Base-by-base conservation (phyloP, 495 filamentous ascomycete genomes). In the Talaromyces liani region DNA sequence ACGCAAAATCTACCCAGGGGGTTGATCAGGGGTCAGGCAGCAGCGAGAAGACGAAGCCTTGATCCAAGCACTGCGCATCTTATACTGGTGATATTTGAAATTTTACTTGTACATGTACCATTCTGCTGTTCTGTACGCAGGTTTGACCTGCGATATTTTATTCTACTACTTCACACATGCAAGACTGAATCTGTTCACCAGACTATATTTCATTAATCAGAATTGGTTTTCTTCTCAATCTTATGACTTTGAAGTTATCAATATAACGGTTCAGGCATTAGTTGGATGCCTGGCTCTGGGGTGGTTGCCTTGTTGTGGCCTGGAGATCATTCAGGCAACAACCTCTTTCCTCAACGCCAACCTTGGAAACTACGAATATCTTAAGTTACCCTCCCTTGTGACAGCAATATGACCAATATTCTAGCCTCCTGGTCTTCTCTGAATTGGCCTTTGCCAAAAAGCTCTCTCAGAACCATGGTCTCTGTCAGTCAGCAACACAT, bases 21-120 rank as follows among this genome's bases (percentile, higher is more conserved):
- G 24, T 10, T 18, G 53, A 56, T 29, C 6, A 56, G 16, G 53
- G 20, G 22, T n/a, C 53, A 56, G 53, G 53, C 53, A 56, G 53
- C 53, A 56, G 53, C 53, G 53, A 56, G 53, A 56, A 56, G 27
- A 56, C 7, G 12, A 27, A 56, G 53, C 53, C 53, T 56, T 54
- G 20, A 54, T 22, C 51, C 5, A 27, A 54, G 1, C 22, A 56
- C 53, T 27, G 2, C n/a, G n/a, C 22, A 29, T 49, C 14, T 41
- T 16, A 16, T 41, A 9, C 33, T 36, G 33, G 8, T 36, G 9
- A 36, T 41, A 41, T 16, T 5, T 3, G 36, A 4, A 18, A 24
- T 1, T 20, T 8, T 53, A 24, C 49, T 53, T 20, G 16, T 12
- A 20, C 5, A 8, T 53, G 49, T 41, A 41, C 36, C 14, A 16